Evolutionary conservation across 331 rosid species (phyloP).

Genomic region (Cydonia oblonga): DNA sequence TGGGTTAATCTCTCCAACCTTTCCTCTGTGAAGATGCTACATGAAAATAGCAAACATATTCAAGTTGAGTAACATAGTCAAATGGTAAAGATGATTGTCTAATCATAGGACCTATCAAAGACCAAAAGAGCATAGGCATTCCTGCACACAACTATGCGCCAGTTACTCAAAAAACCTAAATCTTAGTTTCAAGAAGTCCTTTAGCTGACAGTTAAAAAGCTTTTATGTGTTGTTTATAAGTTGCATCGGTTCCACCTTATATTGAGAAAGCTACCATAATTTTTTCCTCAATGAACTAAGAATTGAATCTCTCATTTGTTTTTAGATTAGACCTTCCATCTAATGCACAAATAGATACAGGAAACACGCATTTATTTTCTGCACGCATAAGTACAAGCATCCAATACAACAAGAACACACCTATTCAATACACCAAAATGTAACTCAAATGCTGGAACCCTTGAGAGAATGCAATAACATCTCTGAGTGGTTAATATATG

Average conservation of each 20-base stretch:
- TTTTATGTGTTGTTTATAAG: not conserved
- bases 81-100: not conserved
- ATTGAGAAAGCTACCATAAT: not conserved
- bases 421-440: conserved; percentile 93
- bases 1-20: conserved; percentile 77
- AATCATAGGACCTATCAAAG: not conserved
- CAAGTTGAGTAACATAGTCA: conserved; percentile 17
- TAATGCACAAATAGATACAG: not conserved
- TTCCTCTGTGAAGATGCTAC: conserved; percentile 94
- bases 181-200: not conserved
- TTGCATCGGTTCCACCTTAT: not conserved
- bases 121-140: not conserved
- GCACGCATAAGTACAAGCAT: not conserved
- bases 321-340: not conserved
- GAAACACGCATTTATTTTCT: not conserved
- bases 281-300: not conserved
- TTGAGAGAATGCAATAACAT: conserved; percentile 91
- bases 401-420: conserved; percentile 26
- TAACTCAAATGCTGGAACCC: conserved; percentile 81
- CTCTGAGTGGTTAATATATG: conserved; percentile 69
- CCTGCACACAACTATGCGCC: not conserved
- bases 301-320: not conserved
- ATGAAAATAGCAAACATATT: conserved; percentile 26
- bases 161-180: too few species aligned
- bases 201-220: not conserved